Percentiles rank a stretch among this genome's conserved stretches.
phyloP scores from a whole-genome alignment of 2,329 filamentous ascomycete genomes.

The Fusarium siculi region DNA sequence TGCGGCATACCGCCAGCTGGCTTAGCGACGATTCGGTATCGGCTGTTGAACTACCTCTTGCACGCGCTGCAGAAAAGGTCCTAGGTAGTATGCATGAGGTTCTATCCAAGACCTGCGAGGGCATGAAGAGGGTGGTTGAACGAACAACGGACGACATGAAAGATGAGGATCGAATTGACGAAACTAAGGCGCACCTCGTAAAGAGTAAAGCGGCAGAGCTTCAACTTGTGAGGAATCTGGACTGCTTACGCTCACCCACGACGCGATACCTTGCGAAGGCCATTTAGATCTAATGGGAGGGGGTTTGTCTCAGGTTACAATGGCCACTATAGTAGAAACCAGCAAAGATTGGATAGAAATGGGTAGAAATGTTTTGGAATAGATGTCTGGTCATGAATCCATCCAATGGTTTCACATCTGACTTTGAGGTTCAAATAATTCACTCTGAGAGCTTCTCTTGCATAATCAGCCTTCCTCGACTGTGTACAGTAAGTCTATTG shows the following conservation, averaged over 20 bases:
- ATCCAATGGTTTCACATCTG: neutral
- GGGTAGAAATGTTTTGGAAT: constrained; percentile 10
- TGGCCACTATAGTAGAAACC: constrained; percentile 19
- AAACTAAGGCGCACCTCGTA: constrained; percentile 72
- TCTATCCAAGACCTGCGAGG: constrained; percentile 73
- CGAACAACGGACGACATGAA: constrained; percentile 55
- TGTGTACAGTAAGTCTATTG: neutral
- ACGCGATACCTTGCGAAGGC: constrained; percentile 69
- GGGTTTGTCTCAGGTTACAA: neutral
- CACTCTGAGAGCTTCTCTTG: neutral
- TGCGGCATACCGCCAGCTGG: constrained; percentile 74
- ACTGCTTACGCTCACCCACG: constrained; percentile 73
- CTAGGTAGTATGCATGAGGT: constrained; percentile 93
- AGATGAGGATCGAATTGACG: constrained; percentile 57
- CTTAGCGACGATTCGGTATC: constrained; percentile 77
- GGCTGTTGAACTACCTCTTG: constrained; percentile 80
- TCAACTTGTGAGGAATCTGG: constrained; percentile 79
- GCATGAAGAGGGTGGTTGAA: constrained; percentile 65
- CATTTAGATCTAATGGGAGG: constrained; percentile 48
- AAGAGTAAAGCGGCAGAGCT: constrained; percentile 90
- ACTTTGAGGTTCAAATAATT: neutral
- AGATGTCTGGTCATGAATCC: constrained; percentile 1
- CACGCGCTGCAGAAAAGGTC: constrained; percentile 85
- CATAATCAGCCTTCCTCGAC: neutral
- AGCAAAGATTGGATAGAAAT: constrained; percentile 28